phyloP scores from a whole-genome alignment of 75 land plant genomes.

The Chamaecyparis obtusa region DNA sequence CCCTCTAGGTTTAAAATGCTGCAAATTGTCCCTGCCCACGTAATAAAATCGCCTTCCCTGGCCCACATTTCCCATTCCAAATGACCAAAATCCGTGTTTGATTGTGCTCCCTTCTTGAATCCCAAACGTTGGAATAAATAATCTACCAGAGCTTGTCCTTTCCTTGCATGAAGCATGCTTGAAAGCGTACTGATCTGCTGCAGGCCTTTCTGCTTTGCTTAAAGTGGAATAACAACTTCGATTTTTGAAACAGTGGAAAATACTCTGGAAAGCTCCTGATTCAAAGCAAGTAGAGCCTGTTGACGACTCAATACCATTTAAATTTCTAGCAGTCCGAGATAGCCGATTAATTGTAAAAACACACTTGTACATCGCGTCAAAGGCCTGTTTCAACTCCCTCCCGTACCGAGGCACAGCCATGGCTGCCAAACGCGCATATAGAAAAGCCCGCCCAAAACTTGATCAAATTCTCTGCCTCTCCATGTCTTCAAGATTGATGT shows the following conservation, averaged over 20 bases:
- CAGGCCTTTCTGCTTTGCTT: not conserved
- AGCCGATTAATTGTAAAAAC: not conserved
- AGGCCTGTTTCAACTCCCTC: not conserved
- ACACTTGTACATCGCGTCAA: not conserved
- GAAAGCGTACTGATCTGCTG: not conserved
- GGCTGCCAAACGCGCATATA: not conserved
- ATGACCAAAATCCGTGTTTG: not conserved
- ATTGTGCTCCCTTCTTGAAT: not conserved
- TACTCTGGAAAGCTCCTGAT: not conserved
- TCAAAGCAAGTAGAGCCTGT: not conserved
- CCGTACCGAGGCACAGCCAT: not conserved
- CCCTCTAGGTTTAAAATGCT: constrained; percentile 61
- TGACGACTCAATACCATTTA: not conserved
- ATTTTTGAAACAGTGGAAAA: not conserved
- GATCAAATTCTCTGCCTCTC: not conserved
- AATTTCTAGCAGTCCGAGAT: not conserved
- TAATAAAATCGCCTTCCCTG: constrained; percentile 53
- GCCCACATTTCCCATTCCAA: not conserved
- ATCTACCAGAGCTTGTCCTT: not conserved
- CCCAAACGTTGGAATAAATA: not conserved
- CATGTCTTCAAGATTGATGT: not conserved
- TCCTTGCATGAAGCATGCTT: not conserved
- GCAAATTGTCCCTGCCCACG: constrained; percentile 53
- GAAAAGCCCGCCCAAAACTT: not conserved
- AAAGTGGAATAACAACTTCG: not conserved